Base-by-base conservation (phyloP, 208 protist genomes). In the Wallacemonas collosoma region DNA sequence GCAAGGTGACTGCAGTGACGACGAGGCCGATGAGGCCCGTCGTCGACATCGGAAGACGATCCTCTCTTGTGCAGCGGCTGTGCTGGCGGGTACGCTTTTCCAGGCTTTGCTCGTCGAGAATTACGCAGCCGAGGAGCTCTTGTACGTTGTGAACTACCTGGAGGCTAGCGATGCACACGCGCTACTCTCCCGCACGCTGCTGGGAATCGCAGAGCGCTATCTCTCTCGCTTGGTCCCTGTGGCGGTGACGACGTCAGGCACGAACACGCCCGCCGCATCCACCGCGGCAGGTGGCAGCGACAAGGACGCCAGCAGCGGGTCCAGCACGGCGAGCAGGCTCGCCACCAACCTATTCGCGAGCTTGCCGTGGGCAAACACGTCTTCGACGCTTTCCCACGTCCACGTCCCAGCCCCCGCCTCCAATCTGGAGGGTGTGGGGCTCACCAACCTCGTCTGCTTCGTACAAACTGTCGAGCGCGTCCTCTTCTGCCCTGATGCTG, bases 41-140 rank as follows among this genome's bases (percentile, higher is more conserved):
- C 41, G 12, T 5, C n/a, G 14, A 41, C 60, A 35, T 36, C 11
- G 7, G 17, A 17, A 69, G 9, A 41, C 64, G 12, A 61, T 80
- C 45, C 75, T 82, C 57, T 68, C 81, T 6, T 75, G 71, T 17
- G 77, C 75, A 17, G 82, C 77, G 11, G 71, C 76, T 60, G 74
- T 96, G 40, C 78, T 96, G 8, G 76, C 84, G 2, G 56, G 76
- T 40, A 77, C 79, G 38, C 61, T 96, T n/a, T 92, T 82, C 65
- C 82, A 88, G 43, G 83, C 74, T 4, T 65, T 96, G 54, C 47
- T 86, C 40, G 76, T 89, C 44, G 89, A 93, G 56, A 72, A 77
- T 3, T 94, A 89, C 75, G 91, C 82, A n/a, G 87, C 77, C 5
- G 71, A 77, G 0, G 88, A 96, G 80, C 73, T 94, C 54, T 76